A percentile compares a stretch with the other conserved stretches of the same genome.
Evolutionary conservation across 2,329 filamentous ascomycete genomes (phyloP).

Genomic region (Lecanosticta acicola): DNA sequence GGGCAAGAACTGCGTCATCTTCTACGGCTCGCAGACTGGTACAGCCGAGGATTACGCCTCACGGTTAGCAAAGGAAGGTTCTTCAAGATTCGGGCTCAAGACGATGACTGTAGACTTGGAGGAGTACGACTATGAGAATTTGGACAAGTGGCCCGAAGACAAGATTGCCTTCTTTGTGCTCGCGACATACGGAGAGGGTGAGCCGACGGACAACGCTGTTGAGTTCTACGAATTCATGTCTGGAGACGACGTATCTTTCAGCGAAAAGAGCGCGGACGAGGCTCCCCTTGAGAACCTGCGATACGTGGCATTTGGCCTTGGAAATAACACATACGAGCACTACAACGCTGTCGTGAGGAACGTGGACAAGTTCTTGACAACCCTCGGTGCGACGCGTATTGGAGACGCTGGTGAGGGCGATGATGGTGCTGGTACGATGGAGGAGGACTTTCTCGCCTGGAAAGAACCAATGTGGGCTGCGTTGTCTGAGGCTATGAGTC

Average conservation of each 20-base stretch:
- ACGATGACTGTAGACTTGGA: constrained; percentile 98
- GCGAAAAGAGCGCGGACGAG: constrained; percentile 60
- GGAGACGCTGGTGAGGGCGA: constrained; percentile 90
- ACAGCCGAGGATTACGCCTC: constrained; percentile 98
- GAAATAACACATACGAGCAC: constrained; percentile 99
- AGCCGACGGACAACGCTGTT: constrained; percentile 96
- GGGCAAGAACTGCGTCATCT: constrained; percentile 94
- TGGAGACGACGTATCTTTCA: constrained; percentile 74
- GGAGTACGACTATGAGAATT: constrained; percentile 93
- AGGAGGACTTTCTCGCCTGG: constrained; percentile 98
- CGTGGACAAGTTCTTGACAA: constrained; percentile 73
- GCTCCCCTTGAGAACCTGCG: constrained; percentile 75
- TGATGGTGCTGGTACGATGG: constrained; percentile 97
- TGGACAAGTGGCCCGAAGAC: constrained; percentile 81
- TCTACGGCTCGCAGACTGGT: constrained; percentile 97
- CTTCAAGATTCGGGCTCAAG: constrained; percentile 90
- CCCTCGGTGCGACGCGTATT: constrained; percentile 76
- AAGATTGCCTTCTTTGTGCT: constrained; percentile 93
- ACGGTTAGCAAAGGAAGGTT: constrained; percentile 91
- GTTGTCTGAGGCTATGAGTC: constrained; percentile 71
- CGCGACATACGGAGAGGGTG: constrained; percentile 95
- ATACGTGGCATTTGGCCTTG: constrained; percentile 91
- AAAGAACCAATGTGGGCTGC: constrained; percentile 98
- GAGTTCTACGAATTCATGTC: constrained; percentile 97
- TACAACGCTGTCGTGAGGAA: constrained; percentile 98